Conservation (phyloP, 148 eudicot species). For the Fagopyrum homotropicum region DNA sequence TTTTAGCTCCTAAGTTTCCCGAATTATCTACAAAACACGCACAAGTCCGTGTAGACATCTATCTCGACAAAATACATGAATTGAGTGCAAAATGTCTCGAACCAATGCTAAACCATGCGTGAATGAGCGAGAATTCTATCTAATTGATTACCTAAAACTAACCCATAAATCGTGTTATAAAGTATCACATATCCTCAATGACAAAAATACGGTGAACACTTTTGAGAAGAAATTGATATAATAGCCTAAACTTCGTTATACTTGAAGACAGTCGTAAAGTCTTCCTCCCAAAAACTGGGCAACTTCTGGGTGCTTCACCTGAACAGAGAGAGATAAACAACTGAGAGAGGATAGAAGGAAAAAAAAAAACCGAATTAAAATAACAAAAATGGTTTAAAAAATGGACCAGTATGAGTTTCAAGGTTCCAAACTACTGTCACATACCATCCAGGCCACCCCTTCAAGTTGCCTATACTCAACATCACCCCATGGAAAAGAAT, state of each 20-base stretch:
- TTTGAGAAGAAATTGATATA: neutral
- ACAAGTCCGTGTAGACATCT: too few relatives aligned
- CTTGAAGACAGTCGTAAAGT: constrained; percentile 94
- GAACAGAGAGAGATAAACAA: constrained; percentile 1
- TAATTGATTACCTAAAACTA: too few relatives aligned
- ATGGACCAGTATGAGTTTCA: neutral
- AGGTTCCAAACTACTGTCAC: neutral
- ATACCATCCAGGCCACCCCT: neutral
- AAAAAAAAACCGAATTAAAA: neutral
- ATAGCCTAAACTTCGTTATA: constrained; percentile 44
- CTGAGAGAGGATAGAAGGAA: neutral
- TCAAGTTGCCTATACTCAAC: neutral
- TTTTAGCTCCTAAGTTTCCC: too few relatives aligned
- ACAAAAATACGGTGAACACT: neutral
- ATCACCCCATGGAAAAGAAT: neutral
- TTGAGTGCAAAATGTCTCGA: too few relatives aligned
- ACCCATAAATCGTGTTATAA: too few relatives aligned
- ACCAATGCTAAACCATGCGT: too few relatives aligned
- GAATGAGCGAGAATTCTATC: too few relatives aligned
- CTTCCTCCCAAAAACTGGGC: constrained; percentile 97
- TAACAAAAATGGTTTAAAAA: neutral
- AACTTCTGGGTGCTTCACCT: constrained; percentile 98
- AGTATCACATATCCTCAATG: neutral
- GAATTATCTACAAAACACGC: too few relatives aligned
- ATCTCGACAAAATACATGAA: too few relatives aligned